A percentile compares a stretch with the other conserved stretches of the same genome.
These are phyloP conservation scores for Scheffersomyces lignosus DNA, from an alignment of 805 yeast genomes.

Conservation along the genomic window DNA sequence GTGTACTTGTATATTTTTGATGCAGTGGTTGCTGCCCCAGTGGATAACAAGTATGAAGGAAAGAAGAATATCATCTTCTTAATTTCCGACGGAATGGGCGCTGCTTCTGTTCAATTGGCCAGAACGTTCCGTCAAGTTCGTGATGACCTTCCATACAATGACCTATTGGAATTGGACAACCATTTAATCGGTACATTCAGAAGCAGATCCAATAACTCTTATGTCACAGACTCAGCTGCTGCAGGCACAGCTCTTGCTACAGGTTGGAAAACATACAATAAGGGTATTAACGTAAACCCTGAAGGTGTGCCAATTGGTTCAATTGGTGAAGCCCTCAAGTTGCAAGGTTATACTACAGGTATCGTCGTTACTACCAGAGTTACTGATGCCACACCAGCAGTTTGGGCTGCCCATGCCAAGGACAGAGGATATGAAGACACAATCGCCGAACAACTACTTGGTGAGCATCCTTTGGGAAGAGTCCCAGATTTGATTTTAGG, in stretches of 20 bases:
- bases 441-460: constrained; percentile 84
- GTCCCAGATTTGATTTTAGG: constrained; percentile 82
- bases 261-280: constrained; percentile 76
- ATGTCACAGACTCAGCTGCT: constrained; percentile 91
- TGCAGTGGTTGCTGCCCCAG: neutral
- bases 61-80: constrained; percentile 78
- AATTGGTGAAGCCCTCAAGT: constrained; percentile 78
- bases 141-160: constrained; percentile 51
- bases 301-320: constrained; percentile 74
- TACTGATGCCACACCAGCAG: constrained; percentile 93
- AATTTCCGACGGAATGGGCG: constrained; percentile 93
- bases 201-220: constrained; percentile 72
- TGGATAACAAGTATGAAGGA: neutral
- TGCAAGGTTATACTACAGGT: constrained; percentile 76
- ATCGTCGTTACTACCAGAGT: constrained; percentile 86
- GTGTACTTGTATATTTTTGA: neutral
- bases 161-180: constrained; percentile 61
- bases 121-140: constrained; percentile 67
- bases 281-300: constrained; percentile 83
- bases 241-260: constrained; percentile 95
- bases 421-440: constrained; percentile 72
- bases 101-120: constrained; percentile 75
- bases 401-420: constrained; percentile 76
- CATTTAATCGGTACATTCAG: constrained; percentile 78
- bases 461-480: constrained; percentile 73